Base-by-base conservation (phyloP, 305 asterid species). In the Fraxinus floribunda region DNA sequence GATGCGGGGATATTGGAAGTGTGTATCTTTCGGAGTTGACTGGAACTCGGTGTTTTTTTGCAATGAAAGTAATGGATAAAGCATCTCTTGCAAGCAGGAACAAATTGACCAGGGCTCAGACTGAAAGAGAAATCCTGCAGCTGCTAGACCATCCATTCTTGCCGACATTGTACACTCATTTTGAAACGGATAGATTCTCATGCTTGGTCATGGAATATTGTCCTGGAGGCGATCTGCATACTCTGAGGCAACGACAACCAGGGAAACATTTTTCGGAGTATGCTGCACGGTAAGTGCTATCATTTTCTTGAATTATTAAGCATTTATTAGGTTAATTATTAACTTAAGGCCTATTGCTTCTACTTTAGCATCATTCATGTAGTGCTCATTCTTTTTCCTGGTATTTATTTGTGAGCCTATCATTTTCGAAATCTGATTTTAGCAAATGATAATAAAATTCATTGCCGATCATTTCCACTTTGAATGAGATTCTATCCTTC, bases 31-130 rank as follows among this genome's bases (percentile, higher is more conserved):
- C 99, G 22, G 98, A 96, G 93, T 88, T 96, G 84, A 91, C 94
- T 41, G 91, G 93, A 6, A 96, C 98, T 9, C 88, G 90, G 81
- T 92, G 99, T 86, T 91, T 84, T 76, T 96, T 96, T 77, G 98
- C 98, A 3, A 94, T 96, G 99, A 96, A 96, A 88, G 99, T 96
- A 4, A 96, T 94, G 97, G 98, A 96, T 84, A 96, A 94, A 91
- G 98, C 94, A 3, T 94, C 99, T 1, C 97, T 96, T 83, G 98
- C 97, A 38, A 91, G 93, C 81, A 89, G 97, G 93, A 94, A 96
- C 86, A 96, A 94, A 88, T 72, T 94, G 90, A 90, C 90, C 6
- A 79, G 98, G 83, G 98, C 98, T n/a, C 98, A 93, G 88, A 94
- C 97, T 6, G 99, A 96, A 75, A 89, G 98, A 85, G 99, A 96